Conservation (phyloP, 208 protist genomes). For the Cochliopodium minus region DNA sequence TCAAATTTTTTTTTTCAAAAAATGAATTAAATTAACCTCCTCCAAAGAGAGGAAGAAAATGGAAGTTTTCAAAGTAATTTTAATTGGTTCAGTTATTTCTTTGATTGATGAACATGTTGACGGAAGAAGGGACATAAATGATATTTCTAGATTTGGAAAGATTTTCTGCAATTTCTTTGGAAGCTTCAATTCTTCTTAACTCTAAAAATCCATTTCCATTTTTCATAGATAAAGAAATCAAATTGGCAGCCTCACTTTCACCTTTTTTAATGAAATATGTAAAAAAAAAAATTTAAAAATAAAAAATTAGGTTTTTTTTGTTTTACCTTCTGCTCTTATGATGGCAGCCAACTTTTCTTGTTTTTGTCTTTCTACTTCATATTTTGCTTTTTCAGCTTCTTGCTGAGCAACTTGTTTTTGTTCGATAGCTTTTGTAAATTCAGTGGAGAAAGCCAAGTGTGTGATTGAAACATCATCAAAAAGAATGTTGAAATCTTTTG, state of each 20-base stretch:
- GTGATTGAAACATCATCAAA: slow-evolving; percentile 94
- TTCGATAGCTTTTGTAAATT: slow-evolving; percentile 81
- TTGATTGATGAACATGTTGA: too few relatives aligned
- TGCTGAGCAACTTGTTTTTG: slow-evolving; percentile 85
- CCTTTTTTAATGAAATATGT: too few relatives aligned
- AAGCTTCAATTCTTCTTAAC: slow-evolving; percentile 15
- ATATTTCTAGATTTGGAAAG: neutral
- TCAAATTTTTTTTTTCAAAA: too few relatives aligned
- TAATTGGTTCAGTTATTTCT: too few relatives aligned
- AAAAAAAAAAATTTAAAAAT: too few relatives aligned
- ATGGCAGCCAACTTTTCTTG: slow-evolving; percentile 74
- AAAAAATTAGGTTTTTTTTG: too few relatives aligned
- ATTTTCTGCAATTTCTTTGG: neutral
- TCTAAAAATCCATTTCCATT: slow-evolving; percentile 44
- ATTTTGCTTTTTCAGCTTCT: slow-evolving; percentile 77
- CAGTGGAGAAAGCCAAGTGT: slow-evolving; percentile 78
- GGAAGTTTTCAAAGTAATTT: too few relatives aligned
- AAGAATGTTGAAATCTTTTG: slow-evolving; percentile 83
- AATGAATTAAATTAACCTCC: too few relatives aligned
- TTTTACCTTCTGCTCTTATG: slow-evolving; percentile 69
- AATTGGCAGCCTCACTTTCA: slow-evolving; percentile 66
- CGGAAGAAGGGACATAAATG: slow-evolving; percentile 1
- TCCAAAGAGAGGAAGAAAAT: too few relatives aligned
- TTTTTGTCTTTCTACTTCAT: slow-evolving; percentile 71
- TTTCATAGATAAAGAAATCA: slow-evolving; percentile 66